Conservation (phyloP, 1,139 yeast species). For the Komagataea norvegica region DNA sequence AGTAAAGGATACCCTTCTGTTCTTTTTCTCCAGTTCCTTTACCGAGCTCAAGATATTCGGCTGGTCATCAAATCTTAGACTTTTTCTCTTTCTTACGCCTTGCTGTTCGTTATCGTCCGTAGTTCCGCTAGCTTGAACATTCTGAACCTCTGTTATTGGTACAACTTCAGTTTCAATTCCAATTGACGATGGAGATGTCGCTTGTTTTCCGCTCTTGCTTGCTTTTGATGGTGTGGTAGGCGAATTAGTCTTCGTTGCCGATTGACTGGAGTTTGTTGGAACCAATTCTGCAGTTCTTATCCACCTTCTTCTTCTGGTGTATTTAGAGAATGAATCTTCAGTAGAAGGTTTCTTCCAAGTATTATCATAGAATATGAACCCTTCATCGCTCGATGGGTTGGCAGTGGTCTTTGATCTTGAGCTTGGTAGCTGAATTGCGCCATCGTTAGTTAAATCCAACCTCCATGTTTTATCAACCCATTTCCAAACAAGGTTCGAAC, state of each 20-base stretch:
- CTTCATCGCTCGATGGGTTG: slow-evolving; percentile 76
- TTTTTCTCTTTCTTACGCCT: slow-evolving; percentile 23
- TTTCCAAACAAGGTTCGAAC: slow-evolving; percentile 75
- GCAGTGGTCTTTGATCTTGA: slow-evolving; percentile 68
- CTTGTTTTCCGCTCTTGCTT: slow-evolving; percentile 3
- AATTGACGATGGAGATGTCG: slow-evolving; percentile 6
- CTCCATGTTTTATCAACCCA: slow-evolving; percentile 96
- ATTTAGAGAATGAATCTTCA: slow-evolving; percentile 84
- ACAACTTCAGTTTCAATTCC: slow-evolving; percentile 11
- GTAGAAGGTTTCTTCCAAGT: slow-evolving; percentile 91
- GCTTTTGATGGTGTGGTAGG: slow-evolving; percentile 13
- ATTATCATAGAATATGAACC: slow-evolving; percentile 83
- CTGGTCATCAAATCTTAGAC: slow-evolving; percentile 30
- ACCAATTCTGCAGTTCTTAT: slow-evolving; percentile 88
- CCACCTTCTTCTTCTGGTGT: slow-evolving; percentile 95
- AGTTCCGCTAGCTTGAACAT: slow-evolving; percentile 24
- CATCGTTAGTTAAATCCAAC: slow-evolving; percentile 83
- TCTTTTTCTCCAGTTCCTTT: slow-evolving; percentile 17
- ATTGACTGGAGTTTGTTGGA: slow-evolving; percentile 15
- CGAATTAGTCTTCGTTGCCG: slow-evolving; percentile 11
- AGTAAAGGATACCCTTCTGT: slow-evolving; percentile 13
- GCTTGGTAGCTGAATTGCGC: slow-evolving; percentile 67
- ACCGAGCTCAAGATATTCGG: slow-evolving; percentile 25
- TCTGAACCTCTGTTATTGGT: slow-evolving; percentile 21
- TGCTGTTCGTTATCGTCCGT: slow-evolving; percentile 8